Conservation (phyloP, 2,329 filamentous ascomycete genomes). For the Stenocarpella maydis region DNA sequence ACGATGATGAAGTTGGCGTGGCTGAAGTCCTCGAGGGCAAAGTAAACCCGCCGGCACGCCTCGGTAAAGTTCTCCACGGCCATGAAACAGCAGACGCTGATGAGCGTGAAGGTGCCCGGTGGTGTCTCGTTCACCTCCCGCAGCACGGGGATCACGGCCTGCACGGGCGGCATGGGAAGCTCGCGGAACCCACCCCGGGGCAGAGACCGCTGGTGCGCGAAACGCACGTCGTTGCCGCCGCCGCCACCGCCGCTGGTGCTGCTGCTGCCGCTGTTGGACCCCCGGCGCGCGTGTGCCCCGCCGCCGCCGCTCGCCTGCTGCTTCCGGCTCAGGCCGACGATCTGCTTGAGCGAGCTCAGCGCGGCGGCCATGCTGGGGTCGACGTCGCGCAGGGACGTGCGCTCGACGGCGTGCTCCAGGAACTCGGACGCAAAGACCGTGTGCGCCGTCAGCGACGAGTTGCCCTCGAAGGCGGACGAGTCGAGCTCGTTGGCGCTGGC, state of each 20-base stretch:
- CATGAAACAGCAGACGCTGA: constrained; percentile 54
- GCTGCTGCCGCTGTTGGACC: not conserved
- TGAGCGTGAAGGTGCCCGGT: constrained; percentile 58
- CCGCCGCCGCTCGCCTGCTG: constrained; percentile 18
- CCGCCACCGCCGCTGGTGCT: not conserved
- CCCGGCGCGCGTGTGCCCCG: not conserved
- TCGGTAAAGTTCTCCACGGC: constrained; percentile 59
- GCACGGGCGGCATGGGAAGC: constrained; percentile 62
- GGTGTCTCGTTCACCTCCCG: constrained; percentile 58
- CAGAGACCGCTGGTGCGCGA: constrained; percentile 55
- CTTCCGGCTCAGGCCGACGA: constrained; percentile 53
- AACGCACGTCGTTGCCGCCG: constrained; percentile 50
- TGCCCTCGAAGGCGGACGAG: constrained; percentile 53
- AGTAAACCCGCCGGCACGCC: constrained; percentile 53
- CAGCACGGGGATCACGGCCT: constrained; percentile 57
- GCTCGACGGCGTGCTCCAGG: constrained; percentile 60
- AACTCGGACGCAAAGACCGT: constrained; percentile 64
- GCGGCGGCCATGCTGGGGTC: constrained; percentile 62
- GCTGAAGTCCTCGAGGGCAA: constrained; percentile 56
- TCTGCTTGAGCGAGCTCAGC: constrained; percentile 59
- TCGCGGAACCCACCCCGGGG: constrained; percentile 57
- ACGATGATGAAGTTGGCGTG: constrained; percentile 60
- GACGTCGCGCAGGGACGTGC: constrained; percentile 54
- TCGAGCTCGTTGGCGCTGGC: constrained; percentile 42
- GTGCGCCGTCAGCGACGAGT: constrained; percentile 58